Conservation (phyloP, 2,329 filamentous ascomycete genomes). For the Blumeria graminis region DNA sequence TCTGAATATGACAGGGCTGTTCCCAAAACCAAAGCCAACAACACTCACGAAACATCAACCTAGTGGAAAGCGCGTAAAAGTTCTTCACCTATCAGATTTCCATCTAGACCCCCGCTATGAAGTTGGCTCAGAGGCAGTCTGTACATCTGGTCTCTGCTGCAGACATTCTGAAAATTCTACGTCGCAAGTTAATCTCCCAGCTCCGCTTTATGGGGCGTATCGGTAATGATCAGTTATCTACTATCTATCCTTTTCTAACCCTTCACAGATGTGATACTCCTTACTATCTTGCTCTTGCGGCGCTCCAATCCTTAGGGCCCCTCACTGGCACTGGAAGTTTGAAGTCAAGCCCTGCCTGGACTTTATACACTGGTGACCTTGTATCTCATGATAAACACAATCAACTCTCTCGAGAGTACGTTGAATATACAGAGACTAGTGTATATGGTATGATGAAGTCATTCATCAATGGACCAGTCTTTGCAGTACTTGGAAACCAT, state of each 20-base stretch:
- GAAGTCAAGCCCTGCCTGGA: too few relatives aligned
- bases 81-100: constrained; percentile 30
- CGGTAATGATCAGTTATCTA: constrained; percentile 10
- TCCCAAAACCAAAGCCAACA: constrained; percentile 28
- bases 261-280: constrained; percentile 23
- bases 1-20: constrained; percentile 21
- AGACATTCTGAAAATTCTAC: constrained; percentile 19
- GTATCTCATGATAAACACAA: too few relatives aligned
- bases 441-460: too few relatives aligned
- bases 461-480: too few relatives aligned
- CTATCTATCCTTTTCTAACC: not conserved
- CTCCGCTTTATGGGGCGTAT: constrained; percentile 29
- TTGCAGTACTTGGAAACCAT: constrained; percentile 27
- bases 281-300: too few relatives aligned
- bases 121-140: constrained; percentile 28
- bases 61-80: constrained; percentile 29
- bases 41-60: constrained; percentile 20
- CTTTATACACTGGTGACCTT: too few relatives aligned
- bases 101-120: constrained; percentile 30
- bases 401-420: too few relatives aligned
- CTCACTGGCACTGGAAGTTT: too few relatives aligned
- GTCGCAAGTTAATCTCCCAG: constrained; percentile 19
- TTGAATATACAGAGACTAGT: too few relatives aligned
- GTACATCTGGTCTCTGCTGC: constrained; percentile 26
- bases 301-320: too few relatives aligned